Conservation (phyloP, 345 rosid genomes). For the Kernera saxatilis region DNA sequence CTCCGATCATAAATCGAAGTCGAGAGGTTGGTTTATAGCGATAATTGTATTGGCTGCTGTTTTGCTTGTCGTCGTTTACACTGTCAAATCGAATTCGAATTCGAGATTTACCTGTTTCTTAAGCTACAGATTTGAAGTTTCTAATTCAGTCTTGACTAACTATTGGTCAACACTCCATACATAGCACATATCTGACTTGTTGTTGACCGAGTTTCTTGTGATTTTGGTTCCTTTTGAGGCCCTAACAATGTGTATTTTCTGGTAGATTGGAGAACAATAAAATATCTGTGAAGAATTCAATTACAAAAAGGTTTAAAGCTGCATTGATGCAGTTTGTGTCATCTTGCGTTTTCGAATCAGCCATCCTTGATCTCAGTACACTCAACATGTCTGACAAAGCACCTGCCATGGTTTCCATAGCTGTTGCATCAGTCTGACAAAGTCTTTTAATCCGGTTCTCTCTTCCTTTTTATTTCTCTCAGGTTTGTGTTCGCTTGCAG, state of each 20-base stretch:
- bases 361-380: conserved; percentile 38
- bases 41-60: conserved; percentile 38
- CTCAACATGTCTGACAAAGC: conserved; percentile 60
- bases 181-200: background rate
- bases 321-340: conserved; percentile 57
- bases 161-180: too few species aligned
- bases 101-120: background rate
- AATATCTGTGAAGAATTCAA: too few species aligned
- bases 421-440: conserved; percentile 36
- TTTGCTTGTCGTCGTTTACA: conserved; percentile 54
- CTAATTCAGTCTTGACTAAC: too few species aligned
- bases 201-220: background rate
- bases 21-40: conserved; percentile 71
- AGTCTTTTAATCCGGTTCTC: conserved; percentile 31
- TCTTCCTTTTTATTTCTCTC: conserved; percentile 43
- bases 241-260: background rate
- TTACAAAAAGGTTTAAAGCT: too few species aligned
- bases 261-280: conserved; percentile 61
- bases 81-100: conserved; percentile 34
- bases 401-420: conserved; percentile 44
- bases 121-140: background rate
- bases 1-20: conserved; percentile 40
- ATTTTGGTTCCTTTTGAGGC: background rate
- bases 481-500: background rate
- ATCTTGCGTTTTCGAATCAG: conserved; percentile 16